Base-by-base conservation (phyloP, 1,284 basidiomycete genomes). In the Ustilago hordei region DNA sequence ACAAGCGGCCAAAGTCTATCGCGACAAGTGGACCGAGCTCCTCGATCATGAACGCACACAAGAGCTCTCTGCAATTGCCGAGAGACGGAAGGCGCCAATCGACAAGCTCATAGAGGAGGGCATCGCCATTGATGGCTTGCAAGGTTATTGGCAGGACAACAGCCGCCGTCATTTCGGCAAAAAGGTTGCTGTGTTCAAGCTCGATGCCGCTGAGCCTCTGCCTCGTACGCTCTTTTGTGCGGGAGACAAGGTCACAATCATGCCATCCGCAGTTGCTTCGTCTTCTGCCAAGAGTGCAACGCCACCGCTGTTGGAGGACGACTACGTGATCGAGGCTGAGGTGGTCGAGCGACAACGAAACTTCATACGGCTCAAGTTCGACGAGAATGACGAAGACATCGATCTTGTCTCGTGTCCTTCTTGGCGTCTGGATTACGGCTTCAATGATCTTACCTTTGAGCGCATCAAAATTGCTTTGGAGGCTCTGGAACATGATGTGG, bases 391-490 rank as follows among this genome's bases (percentile, higher is more conserved):
- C 41, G 71, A 82, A 60, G 59, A 77, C 31, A 47, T 70, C 38
- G 82, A 84, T 32, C 68, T 82, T 9, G 72, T 81, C 9, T 64
- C 73, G n/a, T 81, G 73, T 58, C 60, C 77, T 3, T 75, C 76
- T n/a, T 79, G 61, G 81, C 90, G 90, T 64, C 84, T 95, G 47
- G 93, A 95, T 81, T 85, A 93, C 3, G 92, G 91, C 2, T 88
- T 88, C 38, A 91, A 90, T 43, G 91, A 91, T 78, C 45, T 92
- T 60, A 89, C 91, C 9, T 91, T 90, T 71, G 88, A 91, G 48
- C 90, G 92, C 52, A 93, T 93, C 90, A 88, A 90, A 19, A 86
- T 88, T 1, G 93, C 94, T 5, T 89, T 95, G 23, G 82, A 87
- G 12, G 84, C 88, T 15, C 85, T 95, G 23, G 87, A 90, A 62